Evolutionary conservation across 73 alveolate genomes (phyloP), one percentile per base, ranked within the genome.

Genomic region (Stentor coeruleus): DNA sequence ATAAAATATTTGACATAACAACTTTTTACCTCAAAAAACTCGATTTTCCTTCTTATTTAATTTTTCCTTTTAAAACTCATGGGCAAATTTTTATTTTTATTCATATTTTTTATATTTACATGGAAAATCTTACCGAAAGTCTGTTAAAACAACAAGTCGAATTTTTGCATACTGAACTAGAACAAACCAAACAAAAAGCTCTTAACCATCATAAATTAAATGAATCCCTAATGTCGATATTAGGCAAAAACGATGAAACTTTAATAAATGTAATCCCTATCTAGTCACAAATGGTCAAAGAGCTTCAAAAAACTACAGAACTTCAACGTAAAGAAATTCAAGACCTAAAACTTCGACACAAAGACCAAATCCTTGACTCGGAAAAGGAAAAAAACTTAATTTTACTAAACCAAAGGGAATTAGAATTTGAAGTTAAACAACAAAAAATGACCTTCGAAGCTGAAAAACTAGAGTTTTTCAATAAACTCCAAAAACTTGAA

Each of bases 261-360:
- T 49, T 49, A 20, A 11, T 49, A 49, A 49, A 20, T 49, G 66
- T 49, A 49, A 6, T 11, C 6, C 6, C 20, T 20, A 49, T 49
- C 28, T 49, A 49, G 66, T 11, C 66, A 6, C 66, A 49, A 49
- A 49, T 20, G 6, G 20, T 49, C 28, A 49, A 49, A 6, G 66
- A 49, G 66, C 66, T 49, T 49, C 66, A 49, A 49, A 49, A 49
- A 49, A 49, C 66, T 6, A 49, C 20, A 11, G 66, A 49, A 49
- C 6, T 49, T 6, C 66, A 49, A 20, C 6, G 66, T 11, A 49
- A 49, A 49, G 66, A 49, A 6, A 49, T 49, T 49, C 66, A 49
- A 49, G 66, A 49, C 66, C 20, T 49, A 49, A 49, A 49, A 49
- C 66, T 49, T 49, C 66, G 66, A 49, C 66, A 49, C 20, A 49